These are phyloP conservation scores for Sclerotiophoma versabilis DNA, from an alignment of 2,329 filamentous ascomycete species.

Conservation along the genomic window DNA sequence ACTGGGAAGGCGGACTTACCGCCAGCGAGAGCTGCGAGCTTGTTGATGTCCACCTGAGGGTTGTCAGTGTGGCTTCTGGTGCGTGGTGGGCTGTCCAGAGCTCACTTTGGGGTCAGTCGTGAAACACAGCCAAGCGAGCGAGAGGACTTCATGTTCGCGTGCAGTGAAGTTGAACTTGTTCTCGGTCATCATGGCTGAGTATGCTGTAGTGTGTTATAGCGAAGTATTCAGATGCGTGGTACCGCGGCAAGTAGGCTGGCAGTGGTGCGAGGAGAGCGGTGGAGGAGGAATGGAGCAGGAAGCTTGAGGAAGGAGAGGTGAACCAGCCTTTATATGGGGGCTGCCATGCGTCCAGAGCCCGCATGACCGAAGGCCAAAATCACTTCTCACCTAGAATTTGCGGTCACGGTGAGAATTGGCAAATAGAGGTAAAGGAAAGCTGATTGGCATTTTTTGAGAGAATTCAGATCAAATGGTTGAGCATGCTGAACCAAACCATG, in stretches of 20 bases:
- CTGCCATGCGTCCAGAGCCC: too few species aligned
- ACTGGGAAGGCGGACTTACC: background rate
- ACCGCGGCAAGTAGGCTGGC: background rate
- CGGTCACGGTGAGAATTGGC: background rate
- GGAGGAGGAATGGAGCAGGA: background rate
- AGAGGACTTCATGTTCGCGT: slow-evolving; percentile 42
- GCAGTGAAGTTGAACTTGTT: slow-evolving; percentile 23
- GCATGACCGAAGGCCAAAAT: too few species aligned
- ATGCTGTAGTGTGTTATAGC: background rate
- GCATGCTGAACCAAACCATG: too few species aligned
- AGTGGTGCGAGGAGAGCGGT: background rate
- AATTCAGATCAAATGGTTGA: too few species aligned
- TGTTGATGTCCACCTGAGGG: slow-evolving; percentile 20
- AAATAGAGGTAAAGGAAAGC: background rate
- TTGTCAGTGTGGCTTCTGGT: background rate
- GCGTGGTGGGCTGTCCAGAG: background rate
- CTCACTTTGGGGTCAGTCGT: slow-evolving; percentile 40
- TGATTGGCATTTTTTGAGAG: background rate
- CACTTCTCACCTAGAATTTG: too few species aligned
- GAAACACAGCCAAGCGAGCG: slow-evolving; percentile 45
- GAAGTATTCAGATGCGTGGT: background rate
- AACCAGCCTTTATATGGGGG: too few species aligned
- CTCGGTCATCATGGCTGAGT: background rate
- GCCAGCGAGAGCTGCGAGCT: slow-evolving; percentile 21
- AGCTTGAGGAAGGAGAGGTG: background rate